phyloP scores from a whole-genome alignment of 768 basidiomycete genomes.

The Mycena maculata region DNA sequence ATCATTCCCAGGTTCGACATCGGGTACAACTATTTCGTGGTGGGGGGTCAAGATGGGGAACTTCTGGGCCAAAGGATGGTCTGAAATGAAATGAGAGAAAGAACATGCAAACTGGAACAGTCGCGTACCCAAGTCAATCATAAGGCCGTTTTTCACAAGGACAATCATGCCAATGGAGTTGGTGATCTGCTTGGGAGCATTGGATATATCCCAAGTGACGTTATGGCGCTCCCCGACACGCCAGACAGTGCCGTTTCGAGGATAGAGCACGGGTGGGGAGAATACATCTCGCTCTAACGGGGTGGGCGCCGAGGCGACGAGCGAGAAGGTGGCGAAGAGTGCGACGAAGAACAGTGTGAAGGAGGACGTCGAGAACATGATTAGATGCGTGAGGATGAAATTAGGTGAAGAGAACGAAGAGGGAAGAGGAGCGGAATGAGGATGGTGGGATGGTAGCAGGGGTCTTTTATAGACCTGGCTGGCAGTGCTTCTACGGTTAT shows the following conservation, averaged over 20 bases:
- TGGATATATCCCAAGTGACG: conserved; percentile 61
- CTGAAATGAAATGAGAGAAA: conserved; percentile 27
- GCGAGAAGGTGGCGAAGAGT: conserved; percentile 36
- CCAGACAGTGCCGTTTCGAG: conserved; percentile 57
- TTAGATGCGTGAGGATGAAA: conserved; percentile 21
- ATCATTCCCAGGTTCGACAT: conserved; percentile 47
- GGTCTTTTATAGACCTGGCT: conserved; percentile 23
- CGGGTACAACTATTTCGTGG: conserved; percentile 54
- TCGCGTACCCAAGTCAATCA: conserved; percentile 48
- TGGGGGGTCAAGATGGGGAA: conserved; percentile 51
- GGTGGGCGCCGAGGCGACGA: conserved; percentile 38
- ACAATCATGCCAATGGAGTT: conserved; percentile 55
- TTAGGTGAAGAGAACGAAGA: conserved; percentile 24
- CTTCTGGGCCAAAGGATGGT: conserved; percentile 50
- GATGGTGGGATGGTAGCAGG: neutral
- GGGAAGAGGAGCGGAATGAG: conserved; percentile 21
- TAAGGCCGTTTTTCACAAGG: conserved; percentile 45
- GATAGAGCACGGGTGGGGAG: conserved; percentile 59
- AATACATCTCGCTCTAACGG: conserved; percentile 55
- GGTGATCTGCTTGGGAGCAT: conserved; percentile 55
- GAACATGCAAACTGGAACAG: neutral
- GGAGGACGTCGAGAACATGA: conserved; percentile 35
- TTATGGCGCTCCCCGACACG: conserved; percentile 54
- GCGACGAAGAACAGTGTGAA: conserved; percentile 33
- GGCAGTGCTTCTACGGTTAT: conserved; percentile 17